Base-by-base conservation (phyloP, 345 rosid genomes). In the Camelina neglecta region DNA sequence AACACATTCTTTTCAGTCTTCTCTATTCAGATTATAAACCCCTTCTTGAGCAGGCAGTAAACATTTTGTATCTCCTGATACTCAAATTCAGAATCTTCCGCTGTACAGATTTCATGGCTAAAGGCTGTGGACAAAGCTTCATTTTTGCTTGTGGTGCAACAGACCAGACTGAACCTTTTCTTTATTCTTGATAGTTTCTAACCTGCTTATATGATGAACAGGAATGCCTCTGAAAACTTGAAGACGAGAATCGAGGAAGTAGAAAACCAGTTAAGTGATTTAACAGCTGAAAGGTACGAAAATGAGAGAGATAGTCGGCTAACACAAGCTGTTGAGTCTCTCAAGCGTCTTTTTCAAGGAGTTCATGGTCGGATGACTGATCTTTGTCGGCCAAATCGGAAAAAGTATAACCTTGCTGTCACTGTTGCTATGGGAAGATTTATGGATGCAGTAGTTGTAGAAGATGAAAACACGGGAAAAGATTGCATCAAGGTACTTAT, bases 361-460 rank as follows among this genome's bases (percentile, higher is more conserved):
- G 98, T 95, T 82, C 96, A 89, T 81, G 99, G 99, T 72, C 97
- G 98, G 64, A 91, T 95, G 84, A 92, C 96, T 76, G 97, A 92
- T 74, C 94, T 95, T 69, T 95, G 96, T 83, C 87, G 90, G 84
- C 98, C 99, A 81, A 89, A 89, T 45, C 89, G 82, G 75, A 89
- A 90, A 83, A 95, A 95, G 78, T 92, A 90, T 82, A 89, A 95
- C 79, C 96, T 95, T 81, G 99, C 98, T 71, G 90, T 95, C 75
- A 95, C 97, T 68, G 99, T 95, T 77, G 94, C 96, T 35, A 95
- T 95, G 99, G 99, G 99, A 33, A 90, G 76, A 86, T 95, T 95
- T 81, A 95, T 95, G 98, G 99, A 95, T 86, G 93, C 98, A 3
- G 94, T 92, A 49, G 97, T 95, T 62, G 99, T 92, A 33, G 98